Evolutionary conservation across 2,329 filamentous ascomycete species (phyloP), one percentile per base, ranked within the genome.

Genomic region (Fusarium sp.): DNA sequence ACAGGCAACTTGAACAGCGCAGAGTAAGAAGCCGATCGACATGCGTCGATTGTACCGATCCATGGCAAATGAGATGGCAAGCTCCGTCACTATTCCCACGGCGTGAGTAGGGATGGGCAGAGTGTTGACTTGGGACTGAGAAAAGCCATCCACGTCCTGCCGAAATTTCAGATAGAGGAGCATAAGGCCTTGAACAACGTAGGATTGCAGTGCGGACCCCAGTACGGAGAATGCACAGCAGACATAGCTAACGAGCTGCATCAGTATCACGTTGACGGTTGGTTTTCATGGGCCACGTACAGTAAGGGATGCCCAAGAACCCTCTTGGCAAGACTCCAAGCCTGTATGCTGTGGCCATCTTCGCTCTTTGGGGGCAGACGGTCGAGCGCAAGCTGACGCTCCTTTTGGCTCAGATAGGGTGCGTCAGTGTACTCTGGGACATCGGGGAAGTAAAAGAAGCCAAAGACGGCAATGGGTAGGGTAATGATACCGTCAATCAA

Each of bases 381-480:
- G 25, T 65, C 55, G 0, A 75, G 60, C 0, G 72, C 73, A 1
- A 76, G 51, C 7, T 72, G 56, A 4, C 77, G 70, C 31, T 79
- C 73, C 2, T 71, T 68, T 7, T 73, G 67, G 1, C 59, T 72
- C 4, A 75, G 69, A 46, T 77, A 79, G 14, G 73, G 70, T 0
- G 76, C 76, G 13, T 70, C 70, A 0, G 70, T 74, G 33, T 68
- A 72, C 31, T 77, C 76, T 0, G 82, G 67, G 0, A 68, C 56
- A 11, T 69, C 67, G 0, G 67, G 67, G 2, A 69, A 69, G 15
- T 50, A 69, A 3, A 69, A 33, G 33, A 54, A 69, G 0, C 66
- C 66, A 41, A 69, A 69, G 2, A 68, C 6, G 1, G 66, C 66
- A 4, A 64, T 45, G 1, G 66, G 66, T 0, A 60, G 3, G 0